Evolutionary conservation across 306 rosid species (phyloP).

Genomic region (Cicer yamashitae): DNA sequence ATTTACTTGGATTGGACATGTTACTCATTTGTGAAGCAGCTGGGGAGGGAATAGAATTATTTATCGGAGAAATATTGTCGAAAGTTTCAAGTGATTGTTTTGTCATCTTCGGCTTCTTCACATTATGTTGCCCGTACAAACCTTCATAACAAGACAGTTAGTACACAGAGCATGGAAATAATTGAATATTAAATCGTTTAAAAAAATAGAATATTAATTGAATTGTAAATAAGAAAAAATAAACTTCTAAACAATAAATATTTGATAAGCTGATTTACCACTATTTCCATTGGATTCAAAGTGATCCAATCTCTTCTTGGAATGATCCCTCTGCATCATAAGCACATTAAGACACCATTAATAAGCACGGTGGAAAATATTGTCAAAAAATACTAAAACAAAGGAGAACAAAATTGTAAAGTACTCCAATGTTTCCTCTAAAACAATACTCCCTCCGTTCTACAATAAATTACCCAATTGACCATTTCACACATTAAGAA

Average conservation of each 20-base stretch:
- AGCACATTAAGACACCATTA: constrained; percentile 38
- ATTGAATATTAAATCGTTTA: neutral
- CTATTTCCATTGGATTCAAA: constrained; percentile 83
- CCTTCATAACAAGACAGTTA: constrained; percentile 58
- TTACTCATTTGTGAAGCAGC: constrained; percentile 94
- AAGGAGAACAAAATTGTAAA: neutral
- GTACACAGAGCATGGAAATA: constrained; percentile 35
- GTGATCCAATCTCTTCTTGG: constrained; percentile 83
- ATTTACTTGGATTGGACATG: constrained; percentile 83
- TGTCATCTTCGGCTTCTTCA: constrained; percentile 77
- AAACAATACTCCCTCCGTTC: neutral
- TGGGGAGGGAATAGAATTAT: constrained; percentile 93
- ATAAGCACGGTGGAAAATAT: constrained; percentile 16
- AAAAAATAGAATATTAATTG: neutral
- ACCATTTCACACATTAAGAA: too few species aligned
- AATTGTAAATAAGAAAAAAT: neutral
- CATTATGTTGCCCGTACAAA: constrained; percentile 71
- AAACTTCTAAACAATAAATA: constrained; percentile 38
- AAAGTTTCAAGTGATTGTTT: constrained; percentile 79
- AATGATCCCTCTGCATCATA: constrained; percentile 78
- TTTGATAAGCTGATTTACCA: constrained; percentile 56
- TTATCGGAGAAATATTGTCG: constrained; percentile 67
- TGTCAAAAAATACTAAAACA: neutral
- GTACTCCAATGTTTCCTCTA: constrained; percentile 2
- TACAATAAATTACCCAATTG: too few species aligned